Base-by-base conservation (phyloP, 306 rosid genomes). In the Sesbania bispinosa region DNA sequence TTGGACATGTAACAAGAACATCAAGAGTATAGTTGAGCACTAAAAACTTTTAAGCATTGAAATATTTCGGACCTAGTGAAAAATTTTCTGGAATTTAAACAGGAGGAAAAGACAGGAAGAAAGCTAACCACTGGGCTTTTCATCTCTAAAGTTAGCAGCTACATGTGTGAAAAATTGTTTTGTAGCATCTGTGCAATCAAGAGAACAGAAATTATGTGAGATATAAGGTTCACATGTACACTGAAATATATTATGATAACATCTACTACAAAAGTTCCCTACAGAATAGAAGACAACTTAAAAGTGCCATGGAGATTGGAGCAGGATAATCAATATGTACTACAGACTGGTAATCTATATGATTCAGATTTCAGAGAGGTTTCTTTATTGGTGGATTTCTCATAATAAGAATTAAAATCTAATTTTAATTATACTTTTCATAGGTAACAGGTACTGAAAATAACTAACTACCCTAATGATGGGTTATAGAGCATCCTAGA, bases 101-200 rank as follows among this genome's bases (percentile, higher is more conserved):
- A 11, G 30, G 53, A 48, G 39, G 45, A 50, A 13, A 74, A 58
- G 42, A 38, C 16, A 10, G 23, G 54, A 47, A 52, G 51, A 52
- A 47, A 58, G 73, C 92, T 67, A 68, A 86, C 97, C 91, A 18
- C 45, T 62, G 53, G 85, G 57, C 73, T 76, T 84, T 75, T 80
- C 82, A 64, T 85, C 85, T 76, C 82, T 69, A 36, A 62, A 84
- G 65, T 50, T 75, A 76, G 67, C 82, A 26, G 96, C 94, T 52
- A 67, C 59, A 7, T 78, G 73, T 64, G 86, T 67, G 30, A 90
- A 93, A 80, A 86, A 93, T 0, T 81, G 90, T 83, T 83, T 93
- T 79, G 89, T 79, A 69, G 96, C 97, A 88, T 93, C 97, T 93
- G 85, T 76, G 47, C 11, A 68, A 57, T 69, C 50, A 67, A 14